Evolutionary conservation across 768 basidiomycete species (phyloP).

Genomic region (Pilatotrama ljubarskyi): DNA sequence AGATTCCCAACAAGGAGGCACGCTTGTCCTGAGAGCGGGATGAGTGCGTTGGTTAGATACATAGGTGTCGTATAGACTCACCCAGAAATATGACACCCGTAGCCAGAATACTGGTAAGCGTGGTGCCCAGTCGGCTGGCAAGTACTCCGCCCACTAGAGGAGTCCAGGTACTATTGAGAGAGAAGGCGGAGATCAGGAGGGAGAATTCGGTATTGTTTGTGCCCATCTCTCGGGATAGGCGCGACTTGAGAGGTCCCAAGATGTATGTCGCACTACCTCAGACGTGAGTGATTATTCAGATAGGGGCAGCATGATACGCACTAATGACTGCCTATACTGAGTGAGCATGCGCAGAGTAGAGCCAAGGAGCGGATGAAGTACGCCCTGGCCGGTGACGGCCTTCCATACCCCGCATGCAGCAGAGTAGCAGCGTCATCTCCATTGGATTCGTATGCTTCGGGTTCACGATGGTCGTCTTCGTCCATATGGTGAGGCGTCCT

Average conservation of each 20-base stretch:
- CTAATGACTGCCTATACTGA: slow-evolving; percentile 81
- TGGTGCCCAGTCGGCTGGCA: slow-evolving; percentile 70
- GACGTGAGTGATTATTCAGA: background rate
- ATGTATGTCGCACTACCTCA: slow-evolving; percentile 62
- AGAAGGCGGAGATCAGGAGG: slow-evolving; percentile 74
- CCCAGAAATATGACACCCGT: slow-evolving; percentile 71
- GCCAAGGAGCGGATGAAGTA: slow-evolving; percentile 59
- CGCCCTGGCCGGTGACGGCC: slow-evolving; percentile 30
- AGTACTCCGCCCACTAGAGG: slow-evolving; percentile 77
- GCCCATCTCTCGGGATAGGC: slow-evolving; percentile 65
- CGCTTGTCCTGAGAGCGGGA: slow-evolving; percentile 51
- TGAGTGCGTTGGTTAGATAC: background rate
- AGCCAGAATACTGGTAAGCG: slow-evolving; percentile 67
- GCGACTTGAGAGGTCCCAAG: slow-evolving; percentile 76
- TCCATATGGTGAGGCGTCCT: background rate
- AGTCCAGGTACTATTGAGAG: slow-evolving; percentile 75
- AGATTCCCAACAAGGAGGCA: slow-evolving; percentile 69
- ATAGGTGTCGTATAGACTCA: slow-evolving; percentile 25
- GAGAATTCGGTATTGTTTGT: slow-evolving; percentile 79
- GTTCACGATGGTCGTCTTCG: background rate
- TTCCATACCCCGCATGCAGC: background rate
- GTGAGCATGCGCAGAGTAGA: slow-evolving; percentile 67
- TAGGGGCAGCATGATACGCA: slow-evolving; percentile 33
- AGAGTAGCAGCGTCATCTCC: background rate
- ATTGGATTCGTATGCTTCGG: background rate